A percentile compares a stretch with the other conserved stretches of the same genome.
phyloP scores from a whole-genome alignment of 2,329 filamentous ascomycete species.

The Trichoderma brevicompactum region DNA sequence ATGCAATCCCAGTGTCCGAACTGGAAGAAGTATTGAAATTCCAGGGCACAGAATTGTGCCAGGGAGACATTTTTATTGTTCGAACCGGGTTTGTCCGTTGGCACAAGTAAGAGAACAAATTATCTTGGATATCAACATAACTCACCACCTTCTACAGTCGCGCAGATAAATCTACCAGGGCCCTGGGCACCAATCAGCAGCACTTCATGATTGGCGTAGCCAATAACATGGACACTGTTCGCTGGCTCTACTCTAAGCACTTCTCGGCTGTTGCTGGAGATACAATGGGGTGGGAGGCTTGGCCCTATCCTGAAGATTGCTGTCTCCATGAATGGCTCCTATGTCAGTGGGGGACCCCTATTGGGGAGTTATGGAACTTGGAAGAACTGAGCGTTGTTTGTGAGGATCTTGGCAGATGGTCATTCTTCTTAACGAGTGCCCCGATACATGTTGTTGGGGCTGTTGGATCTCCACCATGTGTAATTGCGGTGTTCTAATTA shows the following conservation, averaged over 20 bases:
- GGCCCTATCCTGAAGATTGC: slow-evolving; percentile 1
- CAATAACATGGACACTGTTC: slow-evolving; percentile 1
- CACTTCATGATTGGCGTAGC: not conserved
- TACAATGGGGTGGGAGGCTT: slow-evolving; percentile 4
- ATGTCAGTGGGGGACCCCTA: slow-evolving; percentile 9
- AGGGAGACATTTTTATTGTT: slow-evolving; percentile 1
- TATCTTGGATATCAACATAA: not conserved
- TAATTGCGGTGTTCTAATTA: slow-evolving; percentile 6
- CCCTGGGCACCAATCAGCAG: not conserved
- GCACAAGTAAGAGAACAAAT: not conserved
- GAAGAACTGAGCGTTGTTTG: slow-evolving; percentile 1
- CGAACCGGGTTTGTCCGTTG: slow-evolving; percentile 1
- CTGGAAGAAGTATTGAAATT: slow-evolving; percentile 3
- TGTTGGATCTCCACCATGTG: slow-evolving; percentile 4
- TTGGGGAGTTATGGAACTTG: slow-evolving; percentile 3
- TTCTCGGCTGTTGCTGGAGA: slow-evolving; percentile 3
- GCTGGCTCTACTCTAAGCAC: slow-evolving; percentile 13
- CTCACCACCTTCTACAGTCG: not conserved
- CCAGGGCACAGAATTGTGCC: slow-evolving; percentile 1
- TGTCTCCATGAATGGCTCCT: slow-evolving; percentile 3
- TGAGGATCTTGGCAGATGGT: not conserved
- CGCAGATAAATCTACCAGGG: not conserved
- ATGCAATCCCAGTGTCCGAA: not conserved
- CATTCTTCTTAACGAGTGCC: slow-evolving; percentile 3
- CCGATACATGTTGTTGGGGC: not conserved